These are phyloP conservation scores for Vigna unguiculata DNA, from an alignment of 306 rosid genomes.

Conservation along the genomic window DNA sequence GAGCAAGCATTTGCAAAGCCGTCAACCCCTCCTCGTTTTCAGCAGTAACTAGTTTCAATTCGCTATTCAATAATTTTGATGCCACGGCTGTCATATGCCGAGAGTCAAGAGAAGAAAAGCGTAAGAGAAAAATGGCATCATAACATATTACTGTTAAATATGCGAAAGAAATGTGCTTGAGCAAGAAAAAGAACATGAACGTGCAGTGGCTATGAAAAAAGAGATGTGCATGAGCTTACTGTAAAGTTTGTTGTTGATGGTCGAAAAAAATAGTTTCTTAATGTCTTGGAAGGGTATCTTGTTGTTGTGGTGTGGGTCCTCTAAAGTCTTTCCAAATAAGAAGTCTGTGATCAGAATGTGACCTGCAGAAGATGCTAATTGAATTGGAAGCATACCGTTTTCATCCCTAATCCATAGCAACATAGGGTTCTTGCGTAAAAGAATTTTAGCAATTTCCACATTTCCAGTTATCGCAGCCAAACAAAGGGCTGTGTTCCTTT, in stretches of 20 bases:
- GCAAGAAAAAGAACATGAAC: no score
- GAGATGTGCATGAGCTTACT: neutral
- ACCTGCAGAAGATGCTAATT: constrained; percentile 36
- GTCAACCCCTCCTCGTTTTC: constrained; percentile 4
- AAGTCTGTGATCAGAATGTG: constrained; percentile 7
- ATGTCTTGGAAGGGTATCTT: neutral
- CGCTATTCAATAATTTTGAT: neutral
- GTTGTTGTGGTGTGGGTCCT: neutral
- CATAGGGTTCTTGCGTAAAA: neutral
- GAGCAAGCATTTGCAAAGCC: constrained; percentile 23
- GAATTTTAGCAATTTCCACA: constrained; percentile 2
- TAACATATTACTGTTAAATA: no score
- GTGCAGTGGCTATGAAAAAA: no score
- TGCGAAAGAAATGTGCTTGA: no score
- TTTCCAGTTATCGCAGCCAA: constrained; percentile 32
- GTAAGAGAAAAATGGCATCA: neutral
- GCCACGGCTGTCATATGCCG: neutral
- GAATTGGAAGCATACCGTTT: constrained; percentile 11
- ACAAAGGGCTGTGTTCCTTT: constrained; percentile 32
- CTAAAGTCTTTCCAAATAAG: neutral
- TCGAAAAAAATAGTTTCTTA: constrained; percentile 19
- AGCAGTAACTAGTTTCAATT: neutral
- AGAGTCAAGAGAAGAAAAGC: neutral
- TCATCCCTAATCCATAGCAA: constrained; percentile 9
- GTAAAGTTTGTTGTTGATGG: constrained; percentile 15